Evolutionary conservation across 352 stramenopile species (phyloP), one percentile per base, ranked within the genome.

Genomic region (Globisporangium alternatum): DNA sequence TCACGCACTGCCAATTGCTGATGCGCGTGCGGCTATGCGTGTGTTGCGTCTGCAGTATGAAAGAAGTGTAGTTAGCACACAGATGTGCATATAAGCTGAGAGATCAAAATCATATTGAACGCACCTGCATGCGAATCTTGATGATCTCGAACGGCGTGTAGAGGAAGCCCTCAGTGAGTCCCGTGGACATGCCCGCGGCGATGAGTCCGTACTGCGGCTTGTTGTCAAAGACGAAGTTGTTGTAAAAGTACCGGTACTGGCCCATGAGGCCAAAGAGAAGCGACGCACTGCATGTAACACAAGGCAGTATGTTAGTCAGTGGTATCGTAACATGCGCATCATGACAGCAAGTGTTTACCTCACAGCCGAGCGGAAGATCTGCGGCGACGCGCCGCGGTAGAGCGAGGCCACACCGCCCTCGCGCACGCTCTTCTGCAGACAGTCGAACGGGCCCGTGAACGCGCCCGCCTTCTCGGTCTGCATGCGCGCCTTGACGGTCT

Each of bases 101-200:
- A 2, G n/a, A n/a, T 10, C 12, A 21, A 10, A 15, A 6, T 7
- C 7, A 13, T 21, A 62, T 13, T 9, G 6, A 28, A 12, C 19
- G 9, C n/a, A 45, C 69, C 75, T 83, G 79, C 81, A 90, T 89
- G 60, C 79, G 75, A 58, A 90, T 83, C 62, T 89, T 90, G 48
- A 88, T 86, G 39, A 89, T 78, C 67, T 90, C 81, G 61, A 90
- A 90, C 8, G 81, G 81, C 28, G 80, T 89, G 66, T 90, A 90
- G n/a, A 90, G 60, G 56, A 86, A 57, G 10, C 69, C 74, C 57
- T 90, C 81, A 0, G 81, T 88, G 43, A 90, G 72, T 1, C 81
- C 81, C 43, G 81, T 89, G 54, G 77, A 85, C 53, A 86, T 68
- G 37, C 77, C 76, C 1, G 79, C 78, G 10, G 78, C 77, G 44